Conservation (phyloP, 192 early-diverging fungal species). For the Coemansia sp. region DNA sequence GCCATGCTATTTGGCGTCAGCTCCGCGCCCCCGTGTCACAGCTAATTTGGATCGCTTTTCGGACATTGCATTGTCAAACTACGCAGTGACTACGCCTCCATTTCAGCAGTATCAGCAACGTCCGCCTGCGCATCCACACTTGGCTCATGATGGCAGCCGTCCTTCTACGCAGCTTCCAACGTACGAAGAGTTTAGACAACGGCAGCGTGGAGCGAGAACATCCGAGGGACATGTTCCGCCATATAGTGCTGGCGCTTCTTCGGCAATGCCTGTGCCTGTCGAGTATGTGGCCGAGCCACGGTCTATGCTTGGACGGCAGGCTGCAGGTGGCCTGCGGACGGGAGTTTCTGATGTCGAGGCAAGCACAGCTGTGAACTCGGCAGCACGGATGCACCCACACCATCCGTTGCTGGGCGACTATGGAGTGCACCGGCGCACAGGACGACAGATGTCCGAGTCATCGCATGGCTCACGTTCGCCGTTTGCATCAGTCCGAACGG, state of each 20-base stretch:
- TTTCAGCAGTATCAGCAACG: slow-evolving; percentile 5
- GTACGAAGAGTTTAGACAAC: slow-evolving; percentile 42
- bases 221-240: background rate
- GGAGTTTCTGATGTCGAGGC: background rate
- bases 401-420: slow-evolving; percentile 36
- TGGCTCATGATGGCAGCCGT: background rate
- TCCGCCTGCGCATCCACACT: background rate
- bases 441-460: slow-evolving; percentile 8
- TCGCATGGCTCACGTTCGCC: slow-evolving; percentile 33
- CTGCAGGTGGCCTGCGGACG: background rate
- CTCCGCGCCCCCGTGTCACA: slow-evolving; percentile 28
- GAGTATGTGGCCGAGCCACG: background rate
- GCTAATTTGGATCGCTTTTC: slow-evolving; percentile 44
- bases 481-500: slow-evolving; percentile 45
- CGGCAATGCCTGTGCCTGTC: slow-evolving; percentile 5
- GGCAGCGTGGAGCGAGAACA: background rate
- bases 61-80: slow-evolving; percentile 37
- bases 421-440: slow-evolving; percentile 4
- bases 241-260: slow-evolving; percentile 12
- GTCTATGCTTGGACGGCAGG: no score
- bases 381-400: background rate
- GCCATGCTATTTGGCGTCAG: slow-evolving; percentile 46
- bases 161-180: slow-evolving; percentile 23
- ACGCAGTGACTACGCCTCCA: slow-evolving; percentile 17
- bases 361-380: slow-evolving; percentile 1